phyloP scores from a whole-genome alignment of 805 yeast species.

The Kuraishia borneana region DNA sequence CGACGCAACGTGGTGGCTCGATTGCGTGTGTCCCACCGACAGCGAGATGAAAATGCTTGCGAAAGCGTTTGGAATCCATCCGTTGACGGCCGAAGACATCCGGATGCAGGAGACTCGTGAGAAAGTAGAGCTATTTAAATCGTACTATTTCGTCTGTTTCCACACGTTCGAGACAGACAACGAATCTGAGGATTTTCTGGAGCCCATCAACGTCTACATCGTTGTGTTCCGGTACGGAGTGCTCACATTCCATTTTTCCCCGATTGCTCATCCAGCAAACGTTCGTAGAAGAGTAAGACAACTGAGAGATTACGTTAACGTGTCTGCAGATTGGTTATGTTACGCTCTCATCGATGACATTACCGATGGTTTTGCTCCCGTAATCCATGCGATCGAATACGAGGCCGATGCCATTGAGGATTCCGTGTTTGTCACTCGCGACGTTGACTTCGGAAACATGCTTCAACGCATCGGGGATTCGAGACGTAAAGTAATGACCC shows the following conservation, averaged over 20 bases:
- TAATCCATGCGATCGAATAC: conserved; percentile 62
- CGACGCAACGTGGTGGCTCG: conserved; percentile 91
- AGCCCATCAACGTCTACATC: conserved; percentile 67
- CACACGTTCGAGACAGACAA: conserved; percentile 87
- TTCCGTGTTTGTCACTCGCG: conserved; percentile 72
- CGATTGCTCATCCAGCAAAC: conserved; percentile 58
- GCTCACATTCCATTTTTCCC: conserved; percentile 59
- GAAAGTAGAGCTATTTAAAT: conserved; percentile 84
- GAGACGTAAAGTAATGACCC: conserved; percentile 83
- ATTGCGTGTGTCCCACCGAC: conserved; percentile 89
- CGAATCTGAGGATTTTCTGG: conserved; percentile 74
- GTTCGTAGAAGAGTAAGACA: conserved; percentile 78
- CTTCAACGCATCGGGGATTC: conserved; percentile 78
- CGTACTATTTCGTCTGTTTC: conserved; percentile 91
- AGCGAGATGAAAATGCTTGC: conserved; percentile 87
- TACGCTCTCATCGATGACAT: conserved; percentile 77
- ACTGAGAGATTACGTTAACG: conserved; percentile 66
- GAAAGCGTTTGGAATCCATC: conserved; percentile 94
- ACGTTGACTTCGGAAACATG: conserved; percentile 67
- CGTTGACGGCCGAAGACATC: conserved; percentile 95
- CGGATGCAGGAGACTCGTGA: conserved; percentile 95
- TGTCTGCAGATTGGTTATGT: conserved; percentile 73
- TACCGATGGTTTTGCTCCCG: conserved; percentile 79
- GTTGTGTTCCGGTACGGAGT: conserved; percentile 63
- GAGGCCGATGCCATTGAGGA: conserved; percentile 81